A percentile compares a stretch with the other conserved stretches of the same genome.
Evolutionary conservation across 148 eudicot species (phyloP).

Genomic region (Amaranthus hypochondriacus): DNA sequence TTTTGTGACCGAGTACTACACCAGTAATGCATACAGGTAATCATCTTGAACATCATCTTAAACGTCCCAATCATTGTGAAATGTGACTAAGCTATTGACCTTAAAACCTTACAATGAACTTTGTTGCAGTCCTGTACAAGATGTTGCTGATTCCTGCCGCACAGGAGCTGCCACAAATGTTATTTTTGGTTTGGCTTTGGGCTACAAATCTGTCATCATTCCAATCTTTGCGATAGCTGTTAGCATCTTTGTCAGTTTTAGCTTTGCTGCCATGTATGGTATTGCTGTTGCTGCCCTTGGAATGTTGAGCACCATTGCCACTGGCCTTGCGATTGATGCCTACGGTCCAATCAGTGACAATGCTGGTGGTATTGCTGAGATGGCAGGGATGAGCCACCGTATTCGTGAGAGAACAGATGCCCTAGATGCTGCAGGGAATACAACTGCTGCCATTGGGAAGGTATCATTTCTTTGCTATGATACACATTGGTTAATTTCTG

Average conservation of each 20-base stretch:
- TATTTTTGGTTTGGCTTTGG: conserved; percentile 80
- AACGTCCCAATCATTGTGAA: background rate
- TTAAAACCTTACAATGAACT: background rate
- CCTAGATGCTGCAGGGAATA: conserved; percentile 93
- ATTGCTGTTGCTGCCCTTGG: conserved; percentile 90
- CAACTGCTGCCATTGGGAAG: conserved; percentile 93
- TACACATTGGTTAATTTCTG: background rate
- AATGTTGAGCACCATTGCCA: conserved; percentile 87
- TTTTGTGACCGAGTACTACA: conserved; percentile 79
- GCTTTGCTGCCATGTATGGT: conserved; percentile 88
- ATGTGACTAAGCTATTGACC: background rate
- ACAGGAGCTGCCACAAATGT: conserved; percentile 94
- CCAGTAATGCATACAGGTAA: conserved; percentile 87
- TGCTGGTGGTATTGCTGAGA: conserved; percentile 94
- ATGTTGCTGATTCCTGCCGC: conserved; percentile 89
- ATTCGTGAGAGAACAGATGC: conserved; percentile 93
- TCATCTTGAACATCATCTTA: background rate
- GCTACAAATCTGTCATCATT: conserved; percentile 81
- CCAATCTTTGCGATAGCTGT: conserved; percentile 85
- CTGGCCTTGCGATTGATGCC: conserved; percentile 87
- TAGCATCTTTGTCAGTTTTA: conserved; percentile 73
- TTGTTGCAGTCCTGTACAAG: conserved; percentile 76
- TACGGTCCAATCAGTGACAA: conserved; percentile 95
- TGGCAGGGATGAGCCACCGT: conserved; percentile 91
- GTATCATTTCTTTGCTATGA: conserved; percentile 23